Evolutionary conservation across 208 protist genomes (phyloP).

Genomic region (Acanthamoeba sp.): DNA sequence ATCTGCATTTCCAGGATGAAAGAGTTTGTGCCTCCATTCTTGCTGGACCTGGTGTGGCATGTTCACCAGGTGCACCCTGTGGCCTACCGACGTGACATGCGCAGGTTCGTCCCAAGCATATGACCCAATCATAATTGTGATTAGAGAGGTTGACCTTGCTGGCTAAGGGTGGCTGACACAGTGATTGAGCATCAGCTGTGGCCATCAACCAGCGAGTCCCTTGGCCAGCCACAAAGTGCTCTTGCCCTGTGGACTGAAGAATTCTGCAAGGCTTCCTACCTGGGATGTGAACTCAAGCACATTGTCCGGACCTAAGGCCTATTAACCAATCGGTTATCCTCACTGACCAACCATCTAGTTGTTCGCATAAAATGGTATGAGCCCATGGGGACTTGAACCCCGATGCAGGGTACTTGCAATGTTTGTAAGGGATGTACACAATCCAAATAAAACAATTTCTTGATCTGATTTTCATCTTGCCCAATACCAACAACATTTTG

Average conservation of each 20-base stretch:
- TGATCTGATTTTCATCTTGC: too few relatives aligned
- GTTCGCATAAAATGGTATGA: background rate
- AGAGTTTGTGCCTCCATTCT: background rate
- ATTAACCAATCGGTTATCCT: too few relatives aligned
- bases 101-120: background rate
- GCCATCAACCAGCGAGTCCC: background rate
- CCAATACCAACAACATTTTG: too few relatives aligned
- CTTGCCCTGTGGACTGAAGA: background rate
- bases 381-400: background rate
- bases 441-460: too few relatives aligned
- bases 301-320: too few relatives aligned
- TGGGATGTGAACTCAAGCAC: background rate
- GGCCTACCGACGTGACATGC: background rate
- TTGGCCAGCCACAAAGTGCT: background rate
- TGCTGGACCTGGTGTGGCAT: constrained; percentile 14
- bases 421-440: too few relatives aligned
- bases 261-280: background rate
- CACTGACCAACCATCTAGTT: too few relatives aligned
- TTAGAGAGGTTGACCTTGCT: too few relatives aligned
- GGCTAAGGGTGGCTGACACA: background rate
- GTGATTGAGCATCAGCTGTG: background rate
- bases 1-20: too few relatives aligned
- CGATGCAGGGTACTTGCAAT: too few relatives aligned
- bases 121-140: background rate
- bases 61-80: background rate